A percentile compares a stretch with the other conserved stretches of the same genome.
Conservation (phyloP, 257 asterid genomes). For the Nicotiana benthamiana region DNA sequence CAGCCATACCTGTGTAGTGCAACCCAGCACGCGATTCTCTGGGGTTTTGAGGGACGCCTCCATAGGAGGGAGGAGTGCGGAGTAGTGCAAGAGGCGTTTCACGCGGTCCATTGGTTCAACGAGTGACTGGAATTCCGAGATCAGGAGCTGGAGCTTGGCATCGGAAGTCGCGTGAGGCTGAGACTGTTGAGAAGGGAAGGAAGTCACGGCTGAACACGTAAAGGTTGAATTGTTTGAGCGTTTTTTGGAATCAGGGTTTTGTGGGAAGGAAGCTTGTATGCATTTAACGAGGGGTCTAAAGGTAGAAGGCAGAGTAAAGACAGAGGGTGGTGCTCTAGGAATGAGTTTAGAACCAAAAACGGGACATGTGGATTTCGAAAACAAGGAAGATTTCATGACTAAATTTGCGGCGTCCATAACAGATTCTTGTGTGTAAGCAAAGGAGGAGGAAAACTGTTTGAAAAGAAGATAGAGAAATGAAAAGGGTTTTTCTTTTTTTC, state of each 20-base stretch:
- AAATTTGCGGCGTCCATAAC: conserved; percentile 43
- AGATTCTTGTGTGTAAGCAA: not conserved
- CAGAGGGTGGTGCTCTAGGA: not conserved
- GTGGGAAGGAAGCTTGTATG: conserved; percentile 25
- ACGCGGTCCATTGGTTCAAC: conserved; percentile 73
- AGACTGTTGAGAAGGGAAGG: conserved; percentile 27
- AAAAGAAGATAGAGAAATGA: not conserved
- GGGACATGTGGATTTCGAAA: conserved; percentile 26
- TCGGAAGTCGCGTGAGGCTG: conserved; percentile 11
- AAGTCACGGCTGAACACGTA: conserved; percentile 46
- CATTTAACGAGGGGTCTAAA: conserved; percentile 24
- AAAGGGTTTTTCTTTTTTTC: not conserved
- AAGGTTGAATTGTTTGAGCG: conserved; percentile 9
- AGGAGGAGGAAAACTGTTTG: not conserved
- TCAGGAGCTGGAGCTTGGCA: conserved; percentile 42
- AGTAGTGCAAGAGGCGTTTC: conserved; percentile 52
- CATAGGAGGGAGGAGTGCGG: conserved; percentile 41
- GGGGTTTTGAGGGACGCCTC: conserved; percentile 31
- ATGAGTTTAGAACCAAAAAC: conserved; percentile 30
- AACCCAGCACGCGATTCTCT: conserved; percentile 72
- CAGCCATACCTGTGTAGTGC: conserved; percentile 92
- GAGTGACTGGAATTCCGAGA: conserved; percentile 48
- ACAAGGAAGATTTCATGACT: conserved; percentile 38
- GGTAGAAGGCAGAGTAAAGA: not conserved
- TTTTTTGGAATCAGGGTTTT: conserved; percentile 17